Percentiles rank a stretch among this genome's conserved stretches.
These are phyloP conservation scores for Leccinum aurantiacum DNA, from an alignment of 768 basidiomycete species.

Conservation along the genomic window DNA sequence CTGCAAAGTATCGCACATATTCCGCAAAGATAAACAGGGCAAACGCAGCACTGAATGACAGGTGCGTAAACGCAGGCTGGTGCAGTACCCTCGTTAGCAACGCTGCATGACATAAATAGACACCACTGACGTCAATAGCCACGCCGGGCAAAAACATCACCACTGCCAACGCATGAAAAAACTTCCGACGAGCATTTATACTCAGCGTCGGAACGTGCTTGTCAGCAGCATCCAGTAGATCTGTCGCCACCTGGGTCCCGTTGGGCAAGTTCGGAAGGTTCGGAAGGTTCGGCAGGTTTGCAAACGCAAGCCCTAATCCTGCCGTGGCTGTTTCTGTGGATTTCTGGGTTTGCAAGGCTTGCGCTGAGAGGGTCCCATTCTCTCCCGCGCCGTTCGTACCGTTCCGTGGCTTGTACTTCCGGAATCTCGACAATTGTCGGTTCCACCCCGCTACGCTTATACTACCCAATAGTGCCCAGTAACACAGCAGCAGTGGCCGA, in stretches of 20 bases:
- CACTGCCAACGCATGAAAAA: slow-evolving; percentile 94
- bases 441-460: slow-evolving; percentile 95
- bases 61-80: slow-evolving; percentile 94
- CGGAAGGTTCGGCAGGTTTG: slow-evolving; percentile 52
- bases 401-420: slow-evolving; percentile 60
- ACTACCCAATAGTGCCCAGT: slow-evolving; percentile 80
- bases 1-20: slow-evolving; percentile 97
- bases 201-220: slow-evolving; percentile 88
- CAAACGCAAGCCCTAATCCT: slow-evolving; percentile 36
- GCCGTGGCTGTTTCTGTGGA: slow-evolving; percentile 17
- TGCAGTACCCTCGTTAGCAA: slow-evolving; percentile 15
- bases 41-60: slow-evolving; percentile 94
- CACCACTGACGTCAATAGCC: slow-evolving; percentile 75
- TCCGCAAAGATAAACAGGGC: slow-evolving; percentile 94
- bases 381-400: slow-evolving; percentile 35
- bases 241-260: slow-evolving; percentile 58
- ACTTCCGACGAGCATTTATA: slow-evolving; percentile 91
- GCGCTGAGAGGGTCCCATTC: slow-evolving; percentile 31
- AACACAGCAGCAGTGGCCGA: slow-evolving; percentile 71
- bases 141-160: slow-evolving; percentile 97
- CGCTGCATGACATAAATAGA: slow-evolving; percentile 4
- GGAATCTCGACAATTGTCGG: slow-evolving; percentile 77
- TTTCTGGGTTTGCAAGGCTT: slow-evolving; percentile 26
- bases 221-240: slow-evolving; percentile 81
- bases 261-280: slow-evolving; percentile 43